Base-by-base conservation (phyloP, 177 flowering plant genomes). In the Vitis hybrid region DNA sequence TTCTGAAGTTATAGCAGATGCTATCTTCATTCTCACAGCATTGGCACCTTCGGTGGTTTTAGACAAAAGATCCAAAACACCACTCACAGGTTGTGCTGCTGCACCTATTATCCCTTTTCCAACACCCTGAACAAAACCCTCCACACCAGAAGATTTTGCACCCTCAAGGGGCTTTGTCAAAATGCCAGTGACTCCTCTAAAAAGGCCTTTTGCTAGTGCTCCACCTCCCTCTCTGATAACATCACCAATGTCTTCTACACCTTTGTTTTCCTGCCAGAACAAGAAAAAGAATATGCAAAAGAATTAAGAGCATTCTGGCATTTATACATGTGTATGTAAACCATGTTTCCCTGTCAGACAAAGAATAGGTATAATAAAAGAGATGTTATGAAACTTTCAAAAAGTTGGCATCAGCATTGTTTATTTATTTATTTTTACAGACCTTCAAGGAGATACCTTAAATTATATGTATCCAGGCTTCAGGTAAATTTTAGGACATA, bases 31-130 rank as follows among this genome's bases (percentile, higher is more conserved):
- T 83, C 95, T 86, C 85, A 96, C 80, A 63, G 99, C 99, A 89
- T 96, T 96, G 65, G 99, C 99, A 72, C 99, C 99, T 86, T 96
- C 99, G 13, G 99, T 96, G 64, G 98, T 92, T 78, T 96, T 94
- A 52, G 99, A 96, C 74, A 96, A 75, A 62, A 96, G 93, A 84
- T 96, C 99, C 66, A 96, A 76, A 60, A 94, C 97, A 6, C 99
- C 99, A 77, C 98, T 94, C 64, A 94, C 93, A 57, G 99, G 99
- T 76, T 96, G 99, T 39, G 98, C 98, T 73, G 99, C 98, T 15
- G 90, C 99, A 74, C 99, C 99, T 48, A 96, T 92, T 74, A 96
- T 64, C 66, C 99, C 99, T 83, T 91, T 96, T 26, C 99, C 99
- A 77, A 96, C 95, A 77, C 99, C 99, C 81, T 90, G 97, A 71